Evolutionary conservation across 305 asterid genomes (phyloP), one percentile per base, ranked within the genome.

Genomic region (Rubia peregrina): DNA sequence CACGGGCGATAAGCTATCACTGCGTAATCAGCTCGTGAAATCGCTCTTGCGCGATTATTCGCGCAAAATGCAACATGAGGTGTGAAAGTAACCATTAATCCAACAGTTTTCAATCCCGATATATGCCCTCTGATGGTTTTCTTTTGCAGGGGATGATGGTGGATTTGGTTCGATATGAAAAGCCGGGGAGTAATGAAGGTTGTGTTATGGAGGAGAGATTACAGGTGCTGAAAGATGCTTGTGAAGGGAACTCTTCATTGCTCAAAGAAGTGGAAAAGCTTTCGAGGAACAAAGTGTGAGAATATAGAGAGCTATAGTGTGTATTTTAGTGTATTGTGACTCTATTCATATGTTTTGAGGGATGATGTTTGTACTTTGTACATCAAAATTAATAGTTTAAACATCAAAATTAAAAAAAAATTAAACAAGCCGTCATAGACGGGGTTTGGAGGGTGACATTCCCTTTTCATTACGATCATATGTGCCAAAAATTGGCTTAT

Each of bases 61-160:
- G 49, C 83, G 85, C 57, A 95, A 87, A 65, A 80, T 72, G 74
- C 91, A 86, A 24, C 99, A 80, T 40, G 86, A 91, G 98, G 98
- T 94, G 87, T 42, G 57, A 1, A 14, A 67, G 51, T 30, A 21
- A 13, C 26, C n/a, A 5, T 3, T 24, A 24, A 12, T 48, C 59
- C 21, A 4, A 30, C 44, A 67, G 21, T 55, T n/a, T 8, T 16
- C 17, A 36, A 44, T 24, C 40, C 40, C 19, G 66, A 41, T n/a
- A 51, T 24, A 9, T 21, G 26, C 21, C 40, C 59, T 13, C 14
- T 71, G 44, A 21, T 56, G 61, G 12, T 33, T 68, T 71, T 65
- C 77, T 77, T 16, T 56, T 79, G 66, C 89, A 95, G 98, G 96
- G 84, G 59, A 84, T 95, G 95, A 67, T 95, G 88, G 64, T 88